A percentile compares a stretch with the other conserved stretches of the same genome.
These are phyloP conservation scores for Fallopia convolvulus DNA, from an alignment of 148 eudicot genomes.

Conservation along the genomic window DNA sequence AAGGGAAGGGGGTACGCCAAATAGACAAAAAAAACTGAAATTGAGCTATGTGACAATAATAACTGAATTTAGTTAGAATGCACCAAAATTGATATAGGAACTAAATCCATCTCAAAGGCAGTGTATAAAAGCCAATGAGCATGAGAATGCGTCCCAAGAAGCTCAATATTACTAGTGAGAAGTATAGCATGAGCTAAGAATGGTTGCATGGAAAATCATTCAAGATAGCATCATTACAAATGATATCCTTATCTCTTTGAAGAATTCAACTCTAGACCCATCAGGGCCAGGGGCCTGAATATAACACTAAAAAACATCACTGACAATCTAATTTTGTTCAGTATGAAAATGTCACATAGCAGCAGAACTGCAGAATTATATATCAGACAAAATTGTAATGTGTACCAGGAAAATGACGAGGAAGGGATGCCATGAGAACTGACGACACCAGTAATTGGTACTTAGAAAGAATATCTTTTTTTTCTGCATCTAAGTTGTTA, in stretches of 20 bases:
- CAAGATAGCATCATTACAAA: not conserved
- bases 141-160: too few species aligned
- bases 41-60: too few species aligned
- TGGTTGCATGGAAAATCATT: not conserved
- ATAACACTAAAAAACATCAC: not conserved
- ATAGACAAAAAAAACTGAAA: too few species aligned
- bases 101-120: too few species aligned
- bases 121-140: too few species aligned
- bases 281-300: not conserved
- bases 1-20: too few species aligned
- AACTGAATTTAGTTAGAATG: too few species aligned
- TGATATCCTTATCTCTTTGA: too few species aligned
- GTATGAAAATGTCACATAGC: not conserved
- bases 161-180: not conserved
- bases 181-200: not conserved
- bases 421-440: constrained; percentile 78
- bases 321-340: not conserved
- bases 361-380: not conserved
- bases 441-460: constrained; percentile 79
- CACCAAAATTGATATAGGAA: too few species aligned
- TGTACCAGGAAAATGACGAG: constrained; percentile 86
- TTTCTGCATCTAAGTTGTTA: constrained; percentile 28
- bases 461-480: constrained; percentile 42
- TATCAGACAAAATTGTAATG: not conserved
- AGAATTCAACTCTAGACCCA: too few species aligned